Percentiles rank a stretch among this genome's conserved stretches.
Evolutionary conservation across 495 filamentous ascomycete genomes (phyloP).

Genomic region (Xylaria telfairii): DNA sequence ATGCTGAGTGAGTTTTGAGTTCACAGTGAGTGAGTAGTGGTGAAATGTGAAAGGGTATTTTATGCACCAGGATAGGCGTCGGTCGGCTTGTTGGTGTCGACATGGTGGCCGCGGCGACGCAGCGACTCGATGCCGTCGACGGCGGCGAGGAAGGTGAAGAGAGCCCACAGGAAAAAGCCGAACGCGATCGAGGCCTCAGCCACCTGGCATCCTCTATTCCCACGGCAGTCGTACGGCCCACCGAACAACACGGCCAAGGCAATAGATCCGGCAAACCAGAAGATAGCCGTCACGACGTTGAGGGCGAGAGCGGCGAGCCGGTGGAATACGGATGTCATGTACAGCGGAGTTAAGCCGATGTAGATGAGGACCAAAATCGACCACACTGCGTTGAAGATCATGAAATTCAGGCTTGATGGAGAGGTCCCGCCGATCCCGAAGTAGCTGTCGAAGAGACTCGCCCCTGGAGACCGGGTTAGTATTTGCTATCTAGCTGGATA

Average conservation of each 20-base stretch:
- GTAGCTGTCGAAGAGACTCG: slow-evolving; percentile 40
- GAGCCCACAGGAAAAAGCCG: slow-evolving; percentile 53
- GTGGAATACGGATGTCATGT: slow-evolving; percentile 63
- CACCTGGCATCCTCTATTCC: slow-evolving; percentile 43
- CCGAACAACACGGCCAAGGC: slow-evolving; percentile 69
- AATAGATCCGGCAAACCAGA: slow-evolving; percentile 88
- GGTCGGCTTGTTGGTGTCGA: slow-evolving; percentile 29
- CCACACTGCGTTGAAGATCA: slow-evolving; percentile 77
- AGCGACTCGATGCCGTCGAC: slow-evolving; percentile 45
- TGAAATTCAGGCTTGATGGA: slow-evolving; percentile 66
- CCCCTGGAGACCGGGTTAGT: slow-evolving; percentile 40
- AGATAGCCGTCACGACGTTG: slow-evolving; percentile 76
- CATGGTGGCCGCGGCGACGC: slow-evolving; percentile 41
- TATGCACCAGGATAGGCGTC: slow-evolving; percentile 42
- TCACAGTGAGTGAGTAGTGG: neutral
- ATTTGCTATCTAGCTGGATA: too few relatives aligned
- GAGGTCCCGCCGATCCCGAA: slow-evolving; percentile 36
- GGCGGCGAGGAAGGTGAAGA: slow-evolving; percentile 47
- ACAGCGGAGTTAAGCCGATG: slow-evolving; percentile 66
- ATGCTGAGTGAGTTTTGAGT: neutral
- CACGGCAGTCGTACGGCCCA: slow-evolving; percentile 43
- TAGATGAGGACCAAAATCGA: slow-evolving; percentile 72
- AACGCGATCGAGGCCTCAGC: slow-evolving; percentile 54
- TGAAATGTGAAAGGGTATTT: neutral
- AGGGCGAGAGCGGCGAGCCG: slow-evolving; percentile 67